Base-by-base conservation (phyloP, 495 filamentous ascomycete species). In the Extremus antarcticus region DNA sequence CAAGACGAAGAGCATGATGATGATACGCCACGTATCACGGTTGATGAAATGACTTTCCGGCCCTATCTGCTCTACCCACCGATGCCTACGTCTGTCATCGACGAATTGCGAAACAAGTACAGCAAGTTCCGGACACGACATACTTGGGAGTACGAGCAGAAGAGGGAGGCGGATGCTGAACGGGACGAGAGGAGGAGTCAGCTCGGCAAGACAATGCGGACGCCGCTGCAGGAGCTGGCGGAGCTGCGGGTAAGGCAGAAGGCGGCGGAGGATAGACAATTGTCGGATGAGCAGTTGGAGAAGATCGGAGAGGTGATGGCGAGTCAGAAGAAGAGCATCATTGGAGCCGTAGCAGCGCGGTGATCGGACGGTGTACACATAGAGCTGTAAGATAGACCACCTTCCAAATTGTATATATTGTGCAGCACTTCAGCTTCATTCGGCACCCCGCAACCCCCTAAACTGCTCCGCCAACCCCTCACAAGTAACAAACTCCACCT, bases 41-140 rank as follows among this genome's bases (percentile, higher is more conserved):
- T 88, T 52, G 88, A 94, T 57, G 75, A 79, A 16, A 71, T 66
- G 51, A 91, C 86, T 9, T 96, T 83, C 71, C 70, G 80, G 11
- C 90, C 90, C 0, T 86, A 83, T 15, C 69, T 96, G 13, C 71
- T 87, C 1, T 66, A 74, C 13, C 75, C 85, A 17, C 91, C 91
- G n/a, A 86, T 96, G 75, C 88, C 92, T 23, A 67, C 72, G 45
- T 73, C 65, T 23, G 78, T 96, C 29, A 77, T 97, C 59, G 86
- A 96, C 67, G 91, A 97, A 74, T 74, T 96, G 66, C 77, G 92
- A 57, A 85, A 85, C 71, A 86, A 85, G 62, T 96, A 85, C 78
- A 83, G 79, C 56, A 81, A 78, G 57, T 94, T 88, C 82, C 78
- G 91, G 59, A 86, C 79, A 41, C 72, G 90, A 22, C 90, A 95